Conservation (phyloP, 2,329 filamentous ascomycete species). For the Fusarium brevicatenulatum region DNA sequence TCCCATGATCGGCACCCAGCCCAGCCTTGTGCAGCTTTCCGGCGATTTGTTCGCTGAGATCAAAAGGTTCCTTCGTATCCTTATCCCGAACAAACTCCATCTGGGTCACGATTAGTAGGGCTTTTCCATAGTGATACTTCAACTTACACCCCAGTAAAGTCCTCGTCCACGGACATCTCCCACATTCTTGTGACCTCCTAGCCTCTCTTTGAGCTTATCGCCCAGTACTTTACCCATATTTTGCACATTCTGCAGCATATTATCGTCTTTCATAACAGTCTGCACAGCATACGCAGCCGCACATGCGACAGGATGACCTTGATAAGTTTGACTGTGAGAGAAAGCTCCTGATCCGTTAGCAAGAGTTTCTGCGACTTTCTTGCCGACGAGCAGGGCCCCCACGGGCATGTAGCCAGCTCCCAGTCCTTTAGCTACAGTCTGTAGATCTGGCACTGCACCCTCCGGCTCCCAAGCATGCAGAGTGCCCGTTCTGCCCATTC, state of each 20-base stretch:
- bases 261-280: constrained; percentile 26
- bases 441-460: constrained; percentile 67
- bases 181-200: constrained; percentile 22
- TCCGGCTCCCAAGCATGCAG: constrained; percentile 73
- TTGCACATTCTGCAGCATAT: constrained; percentile 21
- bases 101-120: neutral
- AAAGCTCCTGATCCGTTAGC: constrained; percentile 50
- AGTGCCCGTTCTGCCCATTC: constrained; percentile 69
- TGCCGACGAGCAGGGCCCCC: constrained; percentile 17
- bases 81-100: constrained; percentile 28
- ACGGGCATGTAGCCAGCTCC: constrained; percentile 48
- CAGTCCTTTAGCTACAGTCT: constrained; percentile 73
- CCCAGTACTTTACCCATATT: neutral
- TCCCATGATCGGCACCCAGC: neutral
- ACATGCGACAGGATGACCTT: constrained; percentile 53
- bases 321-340: constrained; percentile 67
- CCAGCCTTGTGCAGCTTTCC: constrained; percentile 28
- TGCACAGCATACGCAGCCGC: constrained; percentile 54
- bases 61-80: constrained; percentile 9
- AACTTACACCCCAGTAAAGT: constrained; percentile 37
- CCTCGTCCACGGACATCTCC: constrained; percentile 37
- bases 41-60: neutral
- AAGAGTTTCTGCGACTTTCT: constrained; percentile 16
- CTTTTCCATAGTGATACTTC: accelerated
- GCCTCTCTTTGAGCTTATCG: constrained; percentile 3